Evolutionary conservation across 208 protist species (phyloP), one percentile per base, ranked within the genome.

Genomic region (Naegleria fowleri): DNA sequence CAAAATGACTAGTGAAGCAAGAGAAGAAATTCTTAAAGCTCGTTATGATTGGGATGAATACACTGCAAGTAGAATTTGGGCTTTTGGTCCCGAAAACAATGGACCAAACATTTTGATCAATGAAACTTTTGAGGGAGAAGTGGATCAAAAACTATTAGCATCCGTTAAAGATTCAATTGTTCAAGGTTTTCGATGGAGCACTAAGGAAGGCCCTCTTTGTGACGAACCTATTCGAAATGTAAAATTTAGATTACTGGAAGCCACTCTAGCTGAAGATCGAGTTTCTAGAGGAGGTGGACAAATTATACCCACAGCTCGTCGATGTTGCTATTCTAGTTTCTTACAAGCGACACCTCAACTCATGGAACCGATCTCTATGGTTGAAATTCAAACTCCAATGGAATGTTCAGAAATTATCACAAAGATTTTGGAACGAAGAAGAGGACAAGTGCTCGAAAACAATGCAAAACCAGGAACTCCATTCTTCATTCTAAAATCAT

Each of bases 341-440:
- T 94, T 99, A 0, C 96, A 95, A 58, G 98, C 98, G 22, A 95
- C 93, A 9, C 99, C 98, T 33, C 96, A 97, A 52, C 95, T 99
- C 40, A 97, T 99, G 96, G 99, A 99, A 95, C 99, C 99, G 0
- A 95, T 99, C 29, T 98, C 97, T 90, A 88, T 93, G 11, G 96
- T 98, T 0, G 98, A 99, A 92, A 96, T 99, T 29, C 92, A 96
- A 83, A 95, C 96, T 39, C 95, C 97, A 48, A 92, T 94, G 4
- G 97, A 99, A 85, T 96, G 94, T 84, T 90, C 98, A 0, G 79
- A 88, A 38, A 95, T 95, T 83, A 93, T 99, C 38, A 92, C 95
- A 55, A 98, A 95, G 5, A 95, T 98, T 36, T 91, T 98, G 40
- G 94, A 94, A 79, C 95, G 96, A 90, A 94, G 97, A 9, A 95